Evolutionary conservation across 768 basidiomycete genomes (phyloP).

Genomic region (Hebeloma cylindrosporum): DNA sequence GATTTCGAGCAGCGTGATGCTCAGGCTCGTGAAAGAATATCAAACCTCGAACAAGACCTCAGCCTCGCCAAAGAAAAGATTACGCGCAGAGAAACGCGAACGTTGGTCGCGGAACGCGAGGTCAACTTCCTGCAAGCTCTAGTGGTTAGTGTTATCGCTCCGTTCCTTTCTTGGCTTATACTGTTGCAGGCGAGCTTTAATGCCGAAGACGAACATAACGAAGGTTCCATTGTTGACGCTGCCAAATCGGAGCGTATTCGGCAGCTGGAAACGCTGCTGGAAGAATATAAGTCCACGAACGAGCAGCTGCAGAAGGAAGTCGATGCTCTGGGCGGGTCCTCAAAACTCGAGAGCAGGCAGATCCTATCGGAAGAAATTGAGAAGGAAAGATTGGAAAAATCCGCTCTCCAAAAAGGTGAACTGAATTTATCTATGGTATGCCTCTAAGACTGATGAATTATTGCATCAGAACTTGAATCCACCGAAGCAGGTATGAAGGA

Average conservation of each 20-base stretch:
- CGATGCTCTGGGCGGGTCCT: slow-evolving; percentile 43
- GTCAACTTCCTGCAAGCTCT: slow-evolving; percentile 66
- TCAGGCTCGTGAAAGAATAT: slow-evolving; percentile 35
- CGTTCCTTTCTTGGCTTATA: slow-evolving; percentile 3
- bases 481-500: slow-evolving; percentile 34
- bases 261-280: slow-evolving; percentile 55
- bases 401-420: slow-evolving; percentile 42
- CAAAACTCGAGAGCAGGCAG: slow-evolving; percentile 29
- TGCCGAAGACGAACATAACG: slow-evolving; percentile 50
- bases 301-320: slow-evolving; percentile 47
- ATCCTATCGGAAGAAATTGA: slow-evolving; percentile 40
- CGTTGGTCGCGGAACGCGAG: slow-evolving; percentile 50
- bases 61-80: slow-evolving; percentile 39
- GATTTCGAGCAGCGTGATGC: slow-evolving; percentile 37
- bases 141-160: slow-evolving; percentile 46
- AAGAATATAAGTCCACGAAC: slow-evolving; percentile 55
- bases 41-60: slow-evolving; percentile 36
- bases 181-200: slow-evolving; percentile 56
- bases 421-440: neutral
- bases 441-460: neutral
- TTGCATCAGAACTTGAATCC: slow-evolving; percentile 43
- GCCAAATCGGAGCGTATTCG: slow-evolving; percentile 44
- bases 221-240: slow-evolving; percentile 32
- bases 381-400: slow-evolving; percentile 27
- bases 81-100: slow-evolving; percentile 29